Base-by-base conservation (phyloP, 768 basidiomycete species). In the Lentinula detonsa region DNA sequence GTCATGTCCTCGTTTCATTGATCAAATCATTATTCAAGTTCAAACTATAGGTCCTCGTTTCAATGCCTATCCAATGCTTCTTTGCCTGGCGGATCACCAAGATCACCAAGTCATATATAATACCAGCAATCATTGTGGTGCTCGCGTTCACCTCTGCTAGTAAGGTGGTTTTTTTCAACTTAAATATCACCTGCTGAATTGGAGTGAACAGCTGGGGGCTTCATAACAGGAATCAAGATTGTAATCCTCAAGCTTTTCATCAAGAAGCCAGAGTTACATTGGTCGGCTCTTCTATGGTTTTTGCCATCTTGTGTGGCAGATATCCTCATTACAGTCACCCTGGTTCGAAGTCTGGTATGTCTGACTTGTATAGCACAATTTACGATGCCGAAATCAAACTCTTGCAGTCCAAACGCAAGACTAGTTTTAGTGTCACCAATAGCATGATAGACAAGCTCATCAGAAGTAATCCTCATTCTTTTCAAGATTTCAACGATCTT, bases 41-140 rank as follows among this genome's bases (percentile, higher is more conserved):
- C 8, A 21, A 7, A n/a, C 49, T 11, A 0, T 39, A 65, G 64
- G 64, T 66, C 15, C 56, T 64, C 13, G 40, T 66, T 5, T 64
- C 65, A 8, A 63, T 58, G 48, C 65, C 65, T 1, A 64, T 66
- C 54, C 65, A 66, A 46, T 45, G 60, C 5, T 66, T 64, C 35
- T 64, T 64, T 37, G 64, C 62, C 3, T 66, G 62, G 62, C 59
- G 65, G 7, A 64, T 66, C 40, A 9, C 48, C 23, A 54, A 57
- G 18, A 54, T 66, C n/a, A 64, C 63, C 4, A 59, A 62, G 40
- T 60, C 58, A 0, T 43, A 23, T 3, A 58, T 61, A 61, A 52
- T 64, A 7, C 61, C 63, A 2, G 11, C 42, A 0, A 31, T 63
- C 39, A 65, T 66, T 23, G 37, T 53, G 0, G 40, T 64, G 0